phyloP scores from a whole-genome alignment of 495 filamentous ascomycete species.

The Beverwykella pulmonaria region DNA sequence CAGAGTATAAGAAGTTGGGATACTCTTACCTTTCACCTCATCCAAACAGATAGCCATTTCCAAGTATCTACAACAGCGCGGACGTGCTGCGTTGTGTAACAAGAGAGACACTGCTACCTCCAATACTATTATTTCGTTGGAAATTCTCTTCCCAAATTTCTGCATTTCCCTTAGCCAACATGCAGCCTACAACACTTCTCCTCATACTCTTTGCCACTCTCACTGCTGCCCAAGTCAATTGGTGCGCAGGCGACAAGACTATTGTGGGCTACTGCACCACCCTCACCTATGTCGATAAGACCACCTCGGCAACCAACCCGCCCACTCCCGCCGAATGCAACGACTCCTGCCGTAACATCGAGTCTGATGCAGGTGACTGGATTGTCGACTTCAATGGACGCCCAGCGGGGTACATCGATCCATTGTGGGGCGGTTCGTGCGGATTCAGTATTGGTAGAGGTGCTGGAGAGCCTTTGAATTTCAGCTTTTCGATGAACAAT shows the following conservation, averaged over 20 bases:
- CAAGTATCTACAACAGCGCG: no score
- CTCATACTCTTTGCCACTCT: background rate
- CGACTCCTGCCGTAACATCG: background rate
- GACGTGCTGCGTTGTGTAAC: no score
- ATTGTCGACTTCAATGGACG: background rate
- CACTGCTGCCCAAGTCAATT: background rate
- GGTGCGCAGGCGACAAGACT: background rate
- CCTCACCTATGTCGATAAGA: background rate
- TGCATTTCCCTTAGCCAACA: background rate
- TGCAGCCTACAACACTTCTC: background rate
- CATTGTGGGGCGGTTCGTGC: background rate
- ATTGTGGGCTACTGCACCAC: background rate
- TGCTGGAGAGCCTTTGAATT: background rate
- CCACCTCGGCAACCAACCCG: background rate
- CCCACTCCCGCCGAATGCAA: background rate
- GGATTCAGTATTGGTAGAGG: background rate
- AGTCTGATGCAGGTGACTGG: slow-evolving; percentile 7
- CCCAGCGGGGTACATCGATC: background rate
- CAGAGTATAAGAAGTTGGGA: no score
- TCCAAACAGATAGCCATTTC: no score
- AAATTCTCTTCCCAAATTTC: no score
- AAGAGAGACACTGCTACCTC: no score
- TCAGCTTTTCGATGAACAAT: background rate
- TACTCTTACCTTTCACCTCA: no score
- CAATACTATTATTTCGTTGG: no score